phyloP scores from a whole-genome alignment of 2,329 filamentous ascomycete species.

The Venturia nashicola region DNA sequence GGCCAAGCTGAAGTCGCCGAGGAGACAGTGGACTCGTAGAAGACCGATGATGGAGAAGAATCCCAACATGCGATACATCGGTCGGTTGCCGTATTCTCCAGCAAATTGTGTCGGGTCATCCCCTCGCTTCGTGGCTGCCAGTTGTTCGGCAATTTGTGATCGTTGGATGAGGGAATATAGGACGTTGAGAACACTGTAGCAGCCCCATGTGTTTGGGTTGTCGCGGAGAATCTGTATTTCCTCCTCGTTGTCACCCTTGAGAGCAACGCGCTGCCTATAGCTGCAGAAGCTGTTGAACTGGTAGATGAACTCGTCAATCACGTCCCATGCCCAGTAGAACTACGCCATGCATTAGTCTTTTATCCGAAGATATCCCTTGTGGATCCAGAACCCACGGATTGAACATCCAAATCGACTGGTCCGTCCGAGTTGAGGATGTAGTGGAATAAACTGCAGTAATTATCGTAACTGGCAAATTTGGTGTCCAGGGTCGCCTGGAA shows the following conservation, averaged over 20 bases:
- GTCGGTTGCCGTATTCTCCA: conserved; percentile 88
- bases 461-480: conserved; percentile 98
- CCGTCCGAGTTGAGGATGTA: conserved; percentile 98
- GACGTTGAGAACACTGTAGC: conserved; percentile 98
- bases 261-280: conserved; percentile 84
- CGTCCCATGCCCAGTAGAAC: conserved; percentile 99
- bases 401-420: conserved; percentile 93
- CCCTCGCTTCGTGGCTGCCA: conserved; percentile 85
- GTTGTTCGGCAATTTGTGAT: conserved; percentile 95
- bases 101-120: conserved; percentile 82
- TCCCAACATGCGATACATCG: conserved; percentile 93
- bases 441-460: conserved; percentile 98
- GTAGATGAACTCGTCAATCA: conserved; percentile 99
- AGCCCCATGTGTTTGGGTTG: conserved; percentile 98
- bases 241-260: conserved; percentile 74
- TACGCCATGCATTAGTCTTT: conserved; percentile 26
- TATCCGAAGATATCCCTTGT: neutral
- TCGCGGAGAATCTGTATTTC: conserved; percentile 85
- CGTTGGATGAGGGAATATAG: conserved; percentile 98
- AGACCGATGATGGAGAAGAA: conserved; percentile 99
- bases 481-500: conserved; percentile 91
- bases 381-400: conserved; percentile 57
- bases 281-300: conserved; percentile 99
- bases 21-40: conserved; percentile 85
- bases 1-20: conserved; percentile 95